phyloP scores from a whole-genome alignment of 495 filamentous ascomycete genomes.

The Penicillium nucicola region DNA sequence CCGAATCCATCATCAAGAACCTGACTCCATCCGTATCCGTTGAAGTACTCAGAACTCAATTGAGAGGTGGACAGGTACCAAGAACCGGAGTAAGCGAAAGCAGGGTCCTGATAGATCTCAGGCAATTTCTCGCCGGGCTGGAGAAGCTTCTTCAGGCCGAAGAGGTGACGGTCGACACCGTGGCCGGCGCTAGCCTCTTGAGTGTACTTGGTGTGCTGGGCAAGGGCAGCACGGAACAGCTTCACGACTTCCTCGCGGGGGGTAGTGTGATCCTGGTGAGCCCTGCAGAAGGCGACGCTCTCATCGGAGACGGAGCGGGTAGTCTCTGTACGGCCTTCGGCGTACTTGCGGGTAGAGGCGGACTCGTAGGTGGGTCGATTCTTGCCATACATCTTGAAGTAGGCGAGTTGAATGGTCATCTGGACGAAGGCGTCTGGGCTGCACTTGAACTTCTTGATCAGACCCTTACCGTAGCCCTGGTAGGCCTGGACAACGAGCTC shows the following conservation, averaged over 20 bases:
- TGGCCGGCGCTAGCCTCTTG: slow-evolving; percentile 81
- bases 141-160: slow-evolving; percentile 91
- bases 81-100: slow-evolving; percentile 75
- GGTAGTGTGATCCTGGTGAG: slow-evolving; percentile 67
- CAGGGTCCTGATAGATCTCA: slow-evolving; percentile 79
- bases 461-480: slow-evolving; percentile 95
- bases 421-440: slow-evolving; percentile 97
- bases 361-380: slow-evolving; percentile 98
- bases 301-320: slow-evolving; percentile 91
- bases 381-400: slow-evolving; percentile 98
- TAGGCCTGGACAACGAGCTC: slow-evolving; percentile 92
- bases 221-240: slow-evolving; percentile 77
- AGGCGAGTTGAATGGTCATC: slow-evolving; percentile 98
- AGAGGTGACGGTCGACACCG: slow-evolving; percentile 94
- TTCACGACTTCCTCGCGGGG: slow-evolving; percentile 61
- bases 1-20: slow-evolving; percentile 95
- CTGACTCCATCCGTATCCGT: slow-evolving; percentile 99
- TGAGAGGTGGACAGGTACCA: slow-evolving; percentile 91
- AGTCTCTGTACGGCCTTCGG: slow-evolving; percentile 94
- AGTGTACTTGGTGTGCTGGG: slow-evolving; percentile 87
- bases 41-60: slow-evolving; percentile 94
- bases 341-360: slow-evolving; percentile 89
- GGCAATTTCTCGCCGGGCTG: slow-evolving; percentile 79
- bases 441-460: slow-evolving; percentile 99
- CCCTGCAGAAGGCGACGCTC: slow-evolving; percentile 83